These are phyloP conservation scores for Didymella segeticola DNA, from an alignment of 2,329 filamentous ascomycete genomes.

Conservation along the genomic window DNA sequence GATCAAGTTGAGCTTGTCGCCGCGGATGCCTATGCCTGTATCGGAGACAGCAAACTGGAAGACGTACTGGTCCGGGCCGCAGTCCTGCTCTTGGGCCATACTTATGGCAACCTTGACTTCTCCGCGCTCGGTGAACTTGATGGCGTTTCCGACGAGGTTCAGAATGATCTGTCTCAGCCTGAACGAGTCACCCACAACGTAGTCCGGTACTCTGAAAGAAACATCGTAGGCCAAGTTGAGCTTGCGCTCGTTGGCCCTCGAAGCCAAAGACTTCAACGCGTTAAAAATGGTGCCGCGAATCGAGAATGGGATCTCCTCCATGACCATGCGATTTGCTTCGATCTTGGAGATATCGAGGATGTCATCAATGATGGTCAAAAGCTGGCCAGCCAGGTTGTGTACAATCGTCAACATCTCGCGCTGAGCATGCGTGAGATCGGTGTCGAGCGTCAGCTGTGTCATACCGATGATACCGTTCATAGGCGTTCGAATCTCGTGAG, in stretches of 20 bases:
- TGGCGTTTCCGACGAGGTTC: slow-evolving; percentile 96
- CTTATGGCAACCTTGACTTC: slow-evolving; percentile 95
- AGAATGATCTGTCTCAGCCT: slow-evolving; percentile 94
- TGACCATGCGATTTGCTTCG: slow-evolving; percentile 96
- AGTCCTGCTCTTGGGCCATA: slow-evolving; percentile 69
- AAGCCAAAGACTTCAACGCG: slow-evolving; percentile 93
- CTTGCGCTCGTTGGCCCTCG: slow-evolving; percentile 95
- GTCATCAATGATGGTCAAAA: slow-evolving; percentile 94
- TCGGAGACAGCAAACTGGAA: slow-evolving; percentile 96
- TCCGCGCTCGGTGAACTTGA: slow-evolving; percentile 98
- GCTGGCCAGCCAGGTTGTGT: slow-evolving; percentile 92
- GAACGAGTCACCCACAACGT: slow-evolving; percentile 96
- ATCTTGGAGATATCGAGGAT: slow-evolving; percentile 76
- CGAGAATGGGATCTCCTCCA: slow-evolving; percentile 97
- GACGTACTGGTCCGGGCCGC: slow-evolving; percentile 78
- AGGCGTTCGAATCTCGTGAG: slow-evolving; percentile 94
- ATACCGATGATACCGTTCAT: slow-evolving; percentile 99
- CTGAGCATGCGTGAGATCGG: slow-evolving; percentile 90
- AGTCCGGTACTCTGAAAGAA: slow-evolving; percentile 90
- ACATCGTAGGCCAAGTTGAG: slow-evolving; percentile 92
- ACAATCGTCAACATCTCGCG: slow-evolving; percentile 99
- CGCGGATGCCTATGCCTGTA: slow-evolving; percentile 94
- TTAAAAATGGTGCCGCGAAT: slow-evolving; percentile 95
- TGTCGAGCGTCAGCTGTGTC: slow-evolving; percentile 95
- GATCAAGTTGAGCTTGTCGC: slow-evolving; percentile 94